Evolutionary conservation across 805 yeast genomes (phyloP).

Genomic region (Sugiyamaella mastotermitis): DNA sequence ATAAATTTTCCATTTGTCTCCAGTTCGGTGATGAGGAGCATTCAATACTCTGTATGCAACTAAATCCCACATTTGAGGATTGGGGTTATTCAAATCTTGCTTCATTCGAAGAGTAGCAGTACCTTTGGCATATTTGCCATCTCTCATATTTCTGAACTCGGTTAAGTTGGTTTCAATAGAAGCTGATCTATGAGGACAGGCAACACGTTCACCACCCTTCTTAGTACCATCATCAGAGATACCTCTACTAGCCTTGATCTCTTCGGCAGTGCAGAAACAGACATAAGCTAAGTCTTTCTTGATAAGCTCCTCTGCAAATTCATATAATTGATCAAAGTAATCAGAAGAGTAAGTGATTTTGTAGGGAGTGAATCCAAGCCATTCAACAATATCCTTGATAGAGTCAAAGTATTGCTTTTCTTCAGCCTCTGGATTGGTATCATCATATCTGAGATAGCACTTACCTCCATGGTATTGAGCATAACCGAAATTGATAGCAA

Average conservation of each 20-base stretch:
- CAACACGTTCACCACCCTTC: slow-evolving; percentile 80
- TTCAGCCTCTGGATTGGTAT: slow-evolving; percentile 98
- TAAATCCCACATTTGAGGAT: slow-evolving; percentile 99
- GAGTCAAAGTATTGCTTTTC: slow-evolving; percentile 86
- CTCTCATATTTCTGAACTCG: slow-evolving; percentile 87
- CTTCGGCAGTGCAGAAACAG: slow-evolving; percentile 89
- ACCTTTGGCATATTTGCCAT: slow-evolving; percentile 83
- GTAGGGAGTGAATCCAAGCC: slow-evolving; percentile 96
- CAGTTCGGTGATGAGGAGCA: slow-evolving; percentile 94
- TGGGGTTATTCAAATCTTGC: slow-evolving; percentile 82
- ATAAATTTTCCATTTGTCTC: slow-evolving; percentile 93
- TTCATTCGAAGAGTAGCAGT: slow-evolving; percentile 96
- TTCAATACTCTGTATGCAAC: slow-evolving; percentile 93
- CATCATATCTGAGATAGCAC: slow-evolving; percentile 92
- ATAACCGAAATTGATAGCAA: slow-evolving; percentile 96
- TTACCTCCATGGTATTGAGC: slow-evolving; percentile 82
- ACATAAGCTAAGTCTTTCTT: slow-evolving; percentile 72
- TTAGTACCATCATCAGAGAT: slow-evolving; percentile 84
- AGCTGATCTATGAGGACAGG: slow-evolving; percentile 71
- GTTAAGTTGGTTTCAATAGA: slow-evolving; percentile 66
- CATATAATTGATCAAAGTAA: slow-evolving; percentile 85
- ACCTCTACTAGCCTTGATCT: slow-evolving; percentile 87
- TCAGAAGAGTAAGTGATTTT: slow-evolving; percentile 94
- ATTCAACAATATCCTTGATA: slow-evolving; percentile 74
- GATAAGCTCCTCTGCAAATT: slow-evolving; percentile 79